Evolutionary conservation across 1,284 basidiomycete species (phyloP).

Genomic region (Ganoderma lingzhi): DNA sequence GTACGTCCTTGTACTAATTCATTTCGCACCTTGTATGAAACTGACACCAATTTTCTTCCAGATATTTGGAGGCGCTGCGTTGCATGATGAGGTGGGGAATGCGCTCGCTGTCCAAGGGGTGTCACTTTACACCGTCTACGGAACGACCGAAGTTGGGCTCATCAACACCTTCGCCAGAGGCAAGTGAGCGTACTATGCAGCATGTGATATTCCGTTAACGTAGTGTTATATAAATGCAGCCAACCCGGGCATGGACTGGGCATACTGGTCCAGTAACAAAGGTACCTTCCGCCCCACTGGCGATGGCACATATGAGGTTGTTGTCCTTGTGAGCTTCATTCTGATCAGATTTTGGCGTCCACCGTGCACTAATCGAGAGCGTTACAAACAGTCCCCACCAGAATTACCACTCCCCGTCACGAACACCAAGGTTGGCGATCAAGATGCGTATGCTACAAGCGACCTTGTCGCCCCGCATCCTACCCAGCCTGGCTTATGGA

Average conservation of each 20-base stretch:
- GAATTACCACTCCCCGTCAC: conserved; percentile 27
- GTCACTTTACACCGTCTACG: conserved; percentile 13
- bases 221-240: conserved; percentile 10
- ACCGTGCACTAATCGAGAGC: not conserved
- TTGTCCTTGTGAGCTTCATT: conserved; percentile 25
- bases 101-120: conserved; percentile 19
- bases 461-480: conserved; percentile 56
- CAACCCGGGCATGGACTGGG: conserved; percentile 19
- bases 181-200: conserved; percentile 9
- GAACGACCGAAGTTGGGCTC: conserved; percentile 34
- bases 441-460: conserved; percentile 41
- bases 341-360: not conserved
- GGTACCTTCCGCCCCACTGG: conserved; percentile 28
- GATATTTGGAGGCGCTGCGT: conserved; percentile 13
- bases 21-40: not conserved
- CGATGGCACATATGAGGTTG: conserved; percentile 32
- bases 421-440: conserved; percentile 40
- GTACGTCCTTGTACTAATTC: not conserved
- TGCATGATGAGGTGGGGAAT: conserved; percentile 22
- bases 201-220: not conserved
- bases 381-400: conserved; percentile 12
- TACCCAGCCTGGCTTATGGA: conserved; percentile 49
- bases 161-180: conserved; percentile 29
- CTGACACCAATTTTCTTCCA: not conserved
- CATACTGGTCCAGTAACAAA: conserved; percentile 13